Percentiles rank a stretch among this genome's conserved stretches.
Evolutionary conservation across 345 rosid species (phyloP).

Genomic region (Lepidium didymum): DNA sequence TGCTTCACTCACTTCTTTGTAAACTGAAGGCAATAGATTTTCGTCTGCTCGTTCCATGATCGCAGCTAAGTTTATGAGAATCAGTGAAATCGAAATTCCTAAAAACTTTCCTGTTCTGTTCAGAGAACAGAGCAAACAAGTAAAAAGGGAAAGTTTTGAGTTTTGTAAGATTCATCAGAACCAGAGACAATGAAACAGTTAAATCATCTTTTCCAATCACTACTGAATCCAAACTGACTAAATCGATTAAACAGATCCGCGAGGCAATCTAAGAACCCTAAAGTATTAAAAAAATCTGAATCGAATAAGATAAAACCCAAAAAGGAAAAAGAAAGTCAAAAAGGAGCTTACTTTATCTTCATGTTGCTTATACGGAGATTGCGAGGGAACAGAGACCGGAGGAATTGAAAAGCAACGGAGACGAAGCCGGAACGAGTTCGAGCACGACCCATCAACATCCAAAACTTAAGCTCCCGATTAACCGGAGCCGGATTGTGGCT

Average conservation of each 20-base stretch:
- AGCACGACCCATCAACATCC: slow-evolving; percentile 32
- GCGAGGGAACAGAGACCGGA: slow-evolving; percentile 35
- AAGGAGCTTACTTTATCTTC: slow-evolving; percentile 27
- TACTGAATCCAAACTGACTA: background rate
- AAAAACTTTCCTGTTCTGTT: slow-evolving; percentile 69
- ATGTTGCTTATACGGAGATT: slow-evolving; percentile 24
- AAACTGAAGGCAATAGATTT: slow-evolving; percentile 86
- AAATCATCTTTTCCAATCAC: background rate
- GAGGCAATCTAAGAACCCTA: background rate
- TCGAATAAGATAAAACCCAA: background rate
- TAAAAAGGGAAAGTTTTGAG: background rate
- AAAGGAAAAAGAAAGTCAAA: background rate
- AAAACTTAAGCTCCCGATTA: slow-evolving; percentile 7
- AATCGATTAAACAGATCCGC: background rate
- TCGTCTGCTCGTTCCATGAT: slow-evolving; percentile 97
- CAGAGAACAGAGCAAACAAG: background rate
- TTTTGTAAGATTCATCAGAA: background rate
- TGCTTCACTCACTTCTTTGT: slow-evolving; percentile 98
- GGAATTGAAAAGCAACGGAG: slow-evolving; percentile 26
- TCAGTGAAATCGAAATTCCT: slow-evolving; percentile 77
- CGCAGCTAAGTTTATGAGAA: slow-evolving; percentile 86
- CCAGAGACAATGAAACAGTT: slow-evolving; percentile 15
- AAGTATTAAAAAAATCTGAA: background rate
- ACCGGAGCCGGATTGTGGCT: slow-evolving; percentile 13
- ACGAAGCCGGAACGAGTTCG: slow-evolving; percentile 26